Conservation (phyloP, 2,329 filamentous ascomycete genomes). For the Stachybotrys elegans region DNA sequence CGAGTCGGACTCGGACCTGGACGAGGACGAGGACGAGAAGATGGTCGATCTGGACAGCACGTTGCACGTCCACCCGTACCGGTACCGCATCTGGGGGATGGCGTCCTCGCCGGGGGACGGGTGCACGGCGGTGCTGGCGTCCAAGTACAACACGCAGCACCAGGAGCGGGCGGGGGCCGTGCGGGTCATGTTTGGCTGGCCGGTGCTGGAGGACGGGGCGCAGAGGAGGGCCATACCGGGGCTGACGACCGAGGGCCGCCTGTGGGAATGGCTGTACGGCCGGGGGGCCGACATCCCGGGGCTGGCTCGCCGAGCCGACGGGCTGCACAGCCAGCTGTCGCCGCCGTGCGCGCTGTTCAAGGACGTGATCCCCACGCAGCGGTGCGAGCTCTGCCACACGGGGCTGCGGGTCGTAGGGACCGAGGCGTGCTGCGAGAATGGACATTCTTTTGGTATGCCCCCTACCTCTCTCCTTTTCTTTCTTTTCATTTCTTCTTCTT, state of each 20-base stretch:
- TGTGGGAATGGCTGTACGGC: slow-evolving; percentile 58
- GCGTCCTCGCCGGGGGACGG: slow-evolving; percentile 46
- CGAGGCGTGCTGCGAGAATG: slow-evolving; percentile 32
- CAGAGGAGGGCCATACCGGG: neutral
- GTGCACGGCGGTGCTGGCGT: slow-evolving; percentile 45
- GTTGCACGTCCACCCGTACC: slow-evolving; percentile 41
- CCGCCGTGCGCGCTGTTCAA: slow-evolving; percentile 33
- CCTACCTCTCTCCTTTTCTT: neutral
- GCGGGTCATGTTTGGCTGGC: slow-evolving; percentile 32
- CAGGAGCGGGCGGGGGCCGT: slow-evolving; percentile 36
- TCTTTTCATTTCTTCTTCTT: neutral
- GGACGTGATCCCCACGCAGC: slow-evolving; percentile 27
- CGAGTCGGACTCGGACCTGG: slow-evolving; percentile 26
- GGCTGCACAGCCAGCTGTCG: slow-evolving; percentile 12
- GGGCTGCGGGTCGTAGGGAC: slow-evolving; percentile 25
- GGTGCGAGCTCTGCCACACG: slow-evolving; percentile 43
- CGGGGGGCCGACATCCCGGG: slow-evolving; percentile 41
- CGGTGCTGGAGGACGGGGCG: slow-evolving; percentile 6
- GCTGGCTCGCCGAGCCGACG: slow-evolving; percentile 22
- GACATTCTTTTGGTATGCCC: slow-evolving; percentile 34
- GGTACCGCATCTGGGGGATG: slow-evolving; percentile 50
- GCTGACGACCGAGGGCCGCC: slow-evolving; percentile 48
- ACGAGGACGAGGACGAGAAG: slow-evolving; percentile 23
- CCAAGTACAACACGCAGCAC: slow-evolving; percentile 42
- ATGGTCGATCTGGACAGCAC: slow-evolving; percentile 26